phyloP scores from a whole-genome alignment of 352 stramenopile genomes.

The Globisporangium iwayamae region DNA sequence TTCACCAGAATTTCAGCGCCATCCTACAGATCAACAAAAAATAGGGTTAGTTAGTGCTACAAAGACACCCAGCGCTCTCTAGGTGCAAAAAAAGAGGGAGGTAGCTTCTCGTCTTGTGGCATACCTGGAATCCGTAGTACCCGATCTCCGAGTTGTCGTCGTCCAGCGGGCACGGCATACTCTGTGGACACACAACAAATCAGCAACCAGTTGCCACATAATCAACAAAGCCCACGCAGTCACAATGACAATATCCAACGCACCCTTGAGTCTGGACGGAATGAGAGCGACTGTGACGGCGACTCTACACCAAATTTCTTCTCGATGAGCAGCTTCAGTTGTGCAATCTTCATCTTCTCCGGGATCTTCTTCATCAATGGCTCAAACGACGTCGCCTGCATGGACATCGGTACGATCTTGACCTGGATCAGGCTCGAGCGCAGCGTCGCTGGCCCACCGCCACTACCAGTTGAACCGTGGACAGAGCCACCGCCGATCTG shows the following conservation, averaged over 20 bases:
- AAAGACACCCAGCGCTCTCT: neutral
- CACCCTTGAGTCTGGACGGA: constrained; percentile 54
- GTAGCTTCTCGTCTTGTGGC: neutral
- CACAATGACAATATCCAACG: neutral
- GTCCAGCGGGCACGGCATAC: constrained; percentile 60
- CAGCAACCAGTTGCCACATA: neutral
- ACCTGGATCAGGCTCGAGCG: constrained; percentile 57
- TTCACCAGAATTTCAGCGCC: constrained; percentile 69
- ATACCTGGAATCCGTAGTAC: constrained; percentile 74
- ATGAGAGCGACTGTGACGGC: constrained; percentile 53
- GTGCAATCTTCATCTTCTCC: constrained; percentile 72
- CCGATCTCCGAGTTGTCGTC: constrained; percentile 65
- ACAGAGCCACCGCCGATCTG: constrained; percentile 19
- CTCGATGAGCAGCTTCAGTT: constrained; percentile 67
- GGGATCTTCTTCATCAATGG: constrained; percentile 64
- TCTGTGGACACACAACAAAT: constrained; percentile 27
- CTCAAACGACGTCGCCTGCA: constrained; percentile 64
- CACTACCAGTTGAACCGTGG: neutral
- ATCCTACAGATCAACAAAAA: constrained; percentile 30
- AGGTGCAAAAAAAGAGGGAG: neutral
- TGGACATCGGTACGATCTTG: constrained; percentile 70
- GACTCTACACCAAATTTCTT: constrained; percentile 69
- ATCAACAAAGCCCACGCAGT: neutral
- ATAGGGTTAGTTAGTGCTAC: neutral
- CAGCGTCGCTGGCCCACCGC: constrained; percentile 30